Base-by-base conservation (phyloP, 371 early-diverging fungal genomes). In the Amoeboaphelidium protococcarum region DNA sequence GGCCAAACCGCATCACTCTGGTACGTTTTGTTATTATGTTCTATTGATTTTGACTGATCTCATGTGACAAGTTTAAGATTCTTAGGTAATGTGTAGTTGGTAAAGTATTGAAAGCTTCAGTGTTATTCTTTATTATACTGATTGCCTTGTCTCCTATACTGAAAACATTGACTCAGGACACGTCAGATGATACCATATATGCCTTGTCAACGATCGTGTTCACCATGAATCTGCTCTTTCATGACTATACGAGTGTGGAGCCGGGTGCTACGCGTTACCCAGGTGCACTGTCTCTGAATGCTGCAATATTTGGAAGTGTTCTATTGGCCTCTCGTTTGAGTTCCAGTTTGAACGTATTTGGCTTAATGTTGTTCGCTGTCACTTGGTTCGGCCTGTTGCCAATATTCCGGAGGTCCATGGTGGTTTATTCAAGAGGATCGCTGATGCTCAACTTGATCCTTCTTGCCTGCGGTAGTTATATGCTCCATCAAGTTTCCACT, bases 251-350 rank as follows among this genome's bases (percentile, higher is more conserved):
- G 24, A 59, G 73, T 3, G 56, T 58, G 42, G 60, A 46, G 43
- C 49, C 61, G 48, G 58, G 56, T 24, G 50, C 56, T 26, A 63
- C 72, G 24, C 64, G 68, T 76, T 72, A n/a, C 52, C 87, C 91
- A 0, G 90, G 83, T 10, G 81, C 89, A 1, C 60, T 91, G 13
- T 82, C 90, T 3, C 80, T 86, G 21, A 95, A 94, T 59, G 84
- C 90, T 0, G 91, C 86, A 16, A 82, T 94, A 16, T 87, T 90
- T 56, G 91, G 87, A 0, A 82, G 86, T 4, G 88, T 91, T 0
- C 62, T 95, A 13, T 60, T 95, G n/a, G 87, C 92, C 0, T 90
- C 91, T 1, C 68, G 87, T 44, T 60, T 90, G 23, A 52, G 67
- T 40, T 74, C 79, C 40, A 81, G 82, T 52, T 48, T 72, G n/a